Evolutionary conservation across 306 rosid species (phyloP).

Genomic region (Quercus variabilis): DNA sequence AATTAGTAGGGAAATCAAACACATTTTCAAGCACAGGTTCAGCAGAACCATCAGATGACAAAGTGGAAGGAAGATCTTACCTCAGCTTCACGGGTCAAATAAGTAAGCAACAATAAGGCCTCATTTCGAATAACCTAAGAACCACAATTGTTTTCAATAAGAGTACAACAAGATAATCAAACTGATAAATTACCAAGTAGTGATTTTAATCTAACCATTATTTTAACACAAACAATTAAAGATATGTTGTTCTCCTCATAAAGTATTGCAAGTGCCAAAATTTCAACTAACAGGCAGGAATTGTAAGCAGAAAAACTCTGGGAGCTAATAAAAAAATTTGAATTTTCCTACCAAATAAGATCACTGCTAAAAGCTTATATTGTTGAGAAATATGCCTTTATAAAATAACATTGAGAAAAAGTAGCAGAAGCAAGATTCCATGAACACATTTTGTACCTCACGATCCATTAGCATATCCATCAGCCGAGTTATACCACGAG

Average conservation of each 20-base stretch:
- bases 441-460: conserved; percentile 56
- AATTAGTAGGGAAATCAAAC: conserved; percentile 1
- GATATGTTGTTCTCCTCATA: background rate
- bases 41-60: background rate
- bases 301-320: background rate
- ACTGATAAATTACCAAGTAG: no score
- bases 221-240: background rate
- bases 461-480: conserved; percentile 99
- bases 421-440: conserved; percentile 9
- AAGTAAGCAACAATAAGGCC: conserved; percentile 86
- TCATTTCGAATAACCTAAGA: conserved; percentile 89
- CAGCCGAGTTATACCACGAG: conserved; percentile 86
- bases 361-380: background rate
- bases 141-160: conserved; percentile 13
- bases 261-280: background rate
- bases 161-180: background rate
- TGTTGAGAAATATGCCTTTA: background rate
- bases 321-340: background rate
- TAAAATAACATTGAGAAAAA: conserved; percentile 7
- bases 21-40: background rate
- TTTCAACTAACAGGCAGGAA: background rate
- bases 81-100: conserved; percentile 95
- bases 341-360: background rate
- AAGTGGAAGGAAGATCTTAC: conserved; percentile 38
- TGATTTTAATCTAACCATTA: no score